Percentiles rank a stretch among this genome's conserved stretches.
phyloP scores from a whole-genome alignment of 2,329 filamentous ascomycete genomes.

The Phyllosticta ampelicida region DNA sequence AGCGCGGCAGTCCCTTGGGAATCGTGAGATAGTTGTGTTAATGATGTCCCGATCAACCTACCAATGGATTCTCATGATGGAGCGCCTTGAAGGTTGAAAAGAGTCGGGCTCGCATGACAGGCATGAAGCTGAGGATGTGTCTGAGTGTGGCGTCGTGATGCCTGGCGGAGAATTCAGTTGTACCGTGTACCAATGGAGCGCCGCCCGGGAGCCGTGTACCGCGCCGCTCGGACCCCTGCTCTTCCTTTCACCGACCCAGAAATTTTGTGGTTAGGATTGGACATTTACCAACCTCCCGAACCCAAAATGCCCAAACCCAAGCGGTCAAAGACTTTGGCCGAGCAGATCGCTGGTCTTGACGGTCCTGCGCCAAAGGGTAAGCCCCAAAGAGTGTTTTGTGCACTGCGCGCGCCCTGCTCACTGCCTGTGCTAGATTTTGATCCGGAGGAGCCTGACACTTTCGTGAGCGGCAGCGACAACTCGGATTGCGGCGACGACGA shows the following conservation, averaged over 20 bases:
- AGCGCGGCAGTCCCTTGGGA: conserved; percentile 68
- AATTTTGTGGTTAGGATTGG: conserved; percentile 2
- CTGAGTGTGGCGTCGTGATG: conserved; percentile 5
- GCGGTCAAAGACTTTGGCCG: conserved; percentile 36
- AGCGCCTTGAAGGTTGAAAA: conserved; percentile 44
- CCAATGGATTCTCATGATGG: conserved; percentile 80
- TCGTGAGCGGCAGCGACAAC: conserved; percentile 45
- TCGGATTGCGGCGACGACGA: conserved; percentile 38
- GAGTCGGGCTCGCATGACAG: conserved; percentile 31
- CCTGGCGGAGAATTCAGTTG: neutral
- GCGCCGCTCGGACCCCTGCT: neutral
- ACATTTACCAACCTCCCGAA: conserved; percentile 17
- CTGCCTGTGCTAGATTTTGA: conserved; percentile 54
- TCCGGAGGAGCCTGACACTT: conserved; percentile 57
- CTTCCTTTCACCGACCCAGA: neutral
- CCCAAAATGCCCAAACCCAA: conserved; percentile 28
- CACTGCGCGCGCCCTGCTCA: neutral
- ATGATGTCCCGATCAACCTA: conserved; percentile 29
- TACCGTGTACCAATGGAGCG: neutral
- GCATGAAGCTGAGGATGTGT: neutral
- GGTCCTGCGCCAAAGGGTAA: conserved; percentile 36
- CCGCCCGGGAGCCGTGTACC: neutral
- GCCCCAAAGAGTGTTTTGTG: neutral
- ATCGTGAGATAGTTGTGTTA: neutral
- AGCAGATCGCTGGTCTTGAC: conserved; percentile 51